Evolutionary conservation across 1,139 yeast genomes (phyloP), one percentile per base, ranked within the genome.

Genomic region (Diutina neorugosa): DNA sequence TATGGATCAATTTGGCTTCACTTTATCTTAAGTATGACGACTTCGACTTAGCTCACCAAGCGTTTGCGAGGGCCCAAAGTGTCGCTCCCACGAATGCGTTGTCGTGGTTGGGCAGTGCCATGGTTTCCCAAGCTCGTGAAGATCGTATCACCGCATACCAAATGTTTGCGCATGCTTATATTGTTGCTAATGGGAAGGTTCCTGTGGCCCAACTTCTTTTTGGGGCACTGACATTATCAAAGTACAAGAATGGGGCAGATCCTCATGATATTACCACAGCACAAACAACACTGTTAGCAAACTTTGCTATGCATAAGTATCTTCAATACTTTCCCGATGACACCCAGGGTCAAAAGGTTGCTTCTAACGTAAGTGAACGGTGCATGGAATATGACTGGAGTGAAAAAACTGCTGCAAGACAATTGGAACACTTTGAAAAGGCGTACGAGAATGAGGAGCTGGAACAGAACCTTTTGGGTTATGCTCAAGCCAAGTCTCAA

Each of bases 91-190:
- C 83, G 53, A 78, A 76, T 54, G 74, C 87, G 0, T 73, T 74
- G n/a, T 79, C 96, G 0, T 93, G 98, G 98, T 65, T 87, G 44
- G 96, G 96, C 0, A 81, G 84, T 62, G 98, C 96, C 0, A 66
- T 91, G 41, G 70, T 86, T 0, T 77, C 83, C 1, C 80, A 80
- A 54, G 78, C 78, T 0, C 62, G 67, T n/a, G 93, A 90, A 0
- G 78, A 85, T 48, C 58, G 56, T 2, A 68, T 64, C 2, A 72
- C 70, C 16, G 83, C 96, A 0, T 66, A 75, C 9, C 72, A 74
- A 19, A 65, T 86, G 52, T 85, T 84, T 62, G 83, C 88, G 1
- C 97, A 91, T 65, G 86, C 96, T 0, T 86, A 78, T 60, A 77
- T 82, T 16, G 68, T 90, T 51, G 82, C 96, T 1, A 84, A 84